Evolutionary conservation across 2,329 filamentous ascomycete species (phyloP), one percentile per base, ranked within the genome.

Genomic region (Madurella fahalii): DNA sequence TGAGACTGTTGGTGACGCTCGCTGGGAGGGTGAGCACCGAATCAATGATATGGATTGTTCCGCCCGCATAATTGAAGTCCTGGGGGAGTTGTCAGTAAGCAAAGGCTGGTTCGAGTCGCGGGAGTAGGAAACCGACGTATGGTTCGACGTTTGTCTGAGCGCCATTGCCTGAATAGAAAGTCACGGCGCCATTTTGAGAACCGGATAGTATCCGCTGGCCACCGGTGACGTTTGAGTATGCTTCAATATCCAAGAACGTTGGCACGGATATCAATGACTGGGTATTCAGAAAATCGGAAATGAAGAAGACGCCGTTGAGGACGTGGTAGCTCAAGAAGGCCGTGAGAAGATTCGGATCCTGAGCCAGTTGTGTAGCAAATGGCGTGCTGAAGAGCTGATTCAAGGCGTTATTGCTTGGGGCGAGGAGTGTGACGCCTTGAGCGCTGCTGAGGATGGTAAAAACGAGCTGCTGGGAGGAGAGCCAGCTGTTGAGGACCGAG

Each of bases 291-390:
- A 72, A 62, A 53, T 64, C 60, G 2, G 64, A 59, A 9, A 66
- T 59, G 40, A 58, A 64, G 59, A 77, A 74, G 1, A 73, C 75
- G 39, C 81, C 82, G 53, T 79, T 76, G 8, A 85, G 66, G 17
- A 84, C 74, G 64, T 86, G 83, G 66, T 86, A 86, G 52, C 68
- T 71, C 18, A 86, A 67, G 30, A 84, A 65, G 4, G 77, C 77
- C 13, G 62, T 52, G 4, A 72, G 48, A 18, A 65, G 61, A 11
- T 59, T 62, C 0, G 64, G 48, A 48, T 66, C 60, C 2, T 54
- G 47, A 16, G 62, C 57, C 17, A 63, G 50, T 17, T 58, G 41
- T 4, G 64, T 61, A 11, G 61, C 53, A 2, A 69, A 61, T 2
- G 68, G 67, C 2, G 69, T 60, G 32, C 64, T 68, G 48, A 72